Evolutionary conservation across 2,329 filamentous ascomycete species (phyloP), one percentile per base, ranked within the genome.

Genomic region (Epicoccum sorghinum): DNA sequence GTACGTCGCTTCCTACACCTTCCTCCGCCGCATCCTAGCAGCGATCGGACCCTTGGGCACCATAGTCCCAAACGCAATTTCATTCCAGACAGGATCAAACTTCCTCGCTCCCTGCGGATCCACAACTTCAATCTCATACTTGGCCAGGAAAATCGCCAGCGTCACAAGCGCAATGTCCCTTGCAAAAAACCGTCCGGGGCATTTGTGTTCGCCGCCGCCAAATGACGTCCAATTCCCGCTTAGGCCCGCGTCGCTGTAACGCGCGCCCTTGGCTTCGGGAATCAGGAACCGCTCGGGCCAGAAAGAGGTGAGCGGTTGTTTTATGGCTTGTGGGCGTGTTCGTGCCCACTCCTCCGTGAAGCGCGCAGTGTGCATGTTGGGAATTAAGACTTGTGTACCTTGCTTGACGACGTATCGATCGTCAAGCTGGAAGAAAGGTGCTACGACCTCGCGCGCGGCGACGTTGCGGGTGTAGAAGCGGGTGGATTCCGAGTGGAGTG

Each of bases 171-270:
- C 59, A 7, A 62, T 65, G 8, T 62, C 55, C 2, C 62, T 53
- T 1, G 62, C 62, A 24, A 56, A 60, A 14, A 63, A 60, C 0
- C 60, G 10, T 0, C 59, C 62, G 0, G 62, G 62, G n/a, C 62
- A 65, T n/a, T 57, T 47, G 12, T 65, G 62, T 36, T 54, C 60
- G 0, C 62, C 62, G 3, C 60, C 62, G 1, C 62, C 62, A 18
- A 63, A 65, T 2, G 33, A 39, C 4, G 57, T 62, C 60, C 57
- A 63, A 2, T 40, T 60, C 0, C 62, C 60, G 7, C 9, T n/a
- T 0, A 65, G 27, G 8, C 60, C 59, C 4, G 52, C 55, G 23
- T 65, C 62, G 36, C 50, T 65, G 10, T 52, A 63, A 7, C 57
- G 46, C 43, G 51, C 51, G 3, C 35, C 47, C 5, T 53, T 52